Base-by-base conservation (phyloP, 1,139 yeast species). In the Taphrina communis region DNA sequence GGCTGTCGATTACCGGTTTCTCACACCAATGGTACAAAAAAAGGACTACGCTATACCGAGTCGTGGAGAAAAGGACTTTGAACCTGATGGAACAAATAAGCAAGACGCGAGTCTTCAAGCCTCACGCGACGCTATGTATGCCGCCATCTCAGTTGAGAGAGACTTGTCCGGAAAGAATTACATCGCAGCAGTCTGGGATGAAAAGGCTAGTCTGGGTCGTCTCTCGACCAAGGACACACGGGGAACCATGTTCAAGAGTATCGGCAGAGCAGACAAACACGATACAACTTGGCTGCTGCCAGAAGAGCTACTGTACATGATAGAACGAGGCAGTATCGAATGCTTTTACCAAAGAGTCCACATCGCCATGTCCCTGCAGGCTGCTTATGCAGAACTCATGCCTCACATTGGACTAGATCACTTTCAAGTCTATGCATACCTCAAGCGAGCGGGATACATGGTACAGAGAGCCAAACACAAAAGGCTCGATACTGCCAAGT, bases 11-110 rank as follows among this genome's bases (percentile, higher is more conserved):
- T 65, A 58, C 21, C 68, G 68, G 25, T 58, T 56, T 9, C 55
- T 63, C 12, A 12, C 56, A 9, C 35, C 65, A 9, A 11, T 31
- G 38, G 14, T 38, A 31, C 53, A 50, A 35, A 38, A 41, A 46
- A 55, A 48, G n/a, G 48, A 48, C 51, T 57, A 0, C 62, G 96
- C 94, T 75, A 52, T 85, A n/a, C 89, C 88, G 1, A 85, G 84
- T 72, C 80, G 94, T 72, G 97, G 97, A 1, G 94, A 87, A 71
- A 93, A 93, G 77, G 97, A 90, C 73, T 89, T 87, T 73, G 96
- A 87, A 71, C 97, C 96, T 0, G 94, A 88, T 77, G 91, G 93
- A 0, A 88, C 95, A 0, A 75, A 77, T 2, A 80, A 83, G 35
- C 97, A 93, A 77, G 76, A 75, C 1, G 74, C 78, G 6, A 80